These are phyloP conservation scores for Cryptosporidium sp. DNA, from an alignment of 169 alveolate genomes.

Conservation along the genomic window DNA sequence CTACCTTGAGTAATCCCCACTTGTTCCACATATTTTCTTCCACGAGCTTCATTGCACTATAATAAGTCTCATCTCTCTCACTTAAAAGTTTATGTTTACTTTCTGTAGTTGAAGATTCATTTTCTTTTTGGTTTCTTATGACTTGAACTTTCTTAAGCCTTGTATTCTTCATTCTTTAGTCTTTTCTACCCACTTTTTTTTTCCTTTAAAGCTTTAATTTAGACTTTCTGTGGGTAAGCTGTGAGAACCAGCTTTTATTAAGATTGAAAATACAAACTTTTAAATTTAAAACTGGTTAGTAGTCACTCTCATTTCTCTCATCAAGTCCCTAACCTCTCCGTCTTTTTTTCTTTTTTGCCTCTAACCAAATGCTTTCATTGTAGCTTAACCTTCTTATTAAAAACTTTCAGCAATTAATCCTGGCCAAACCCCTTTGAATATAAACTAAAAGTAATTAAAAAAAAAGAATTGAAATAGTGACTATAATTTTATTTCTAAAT, in stretches of 20 bases:
- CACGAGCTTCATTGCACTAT: slow-evolving; percentile 13
- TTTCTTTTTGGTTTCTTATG: background rate
- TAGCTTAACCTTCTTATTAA: background rate
- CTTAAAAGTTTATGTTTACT: background rate
- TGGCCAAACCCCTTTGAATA: background rate
- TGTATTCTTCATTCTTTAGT: background rate
- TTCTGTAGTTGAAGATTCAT: too few relatives aligned
- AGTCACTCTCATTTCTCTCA: background rate
- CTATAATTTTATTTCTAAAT: background rate
- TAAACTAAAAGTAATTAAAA: background rate
- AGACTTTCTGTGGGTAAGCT: background rate
- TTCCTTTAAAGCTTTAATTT: background rate
- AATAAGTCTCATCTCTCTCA: background rate
- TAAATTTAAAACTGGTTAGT: too few relatives aligned
- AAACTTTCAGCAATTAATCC: background rate
- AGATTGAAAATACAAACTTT: background rate
- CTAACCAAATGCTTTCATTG: background rate
- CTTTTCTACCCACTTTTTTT: too few relatives aligned
- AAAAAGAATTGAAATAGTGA: too few relatives aligned
- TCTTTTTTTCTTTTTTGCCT: background rate
- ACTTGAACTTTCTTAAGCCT: background rate
- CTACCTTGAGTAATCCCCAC: background rate
- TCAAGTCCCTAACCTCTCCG: background rate
- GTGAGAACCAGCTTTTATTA: background rate
- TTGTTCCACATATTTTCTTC: slow-evolving; percentile 22